These are phyloP conservation scores for Geranium brycei DNA, from an alignment of 345 rosid genomes.

Conservation along the genomic window DNA sequence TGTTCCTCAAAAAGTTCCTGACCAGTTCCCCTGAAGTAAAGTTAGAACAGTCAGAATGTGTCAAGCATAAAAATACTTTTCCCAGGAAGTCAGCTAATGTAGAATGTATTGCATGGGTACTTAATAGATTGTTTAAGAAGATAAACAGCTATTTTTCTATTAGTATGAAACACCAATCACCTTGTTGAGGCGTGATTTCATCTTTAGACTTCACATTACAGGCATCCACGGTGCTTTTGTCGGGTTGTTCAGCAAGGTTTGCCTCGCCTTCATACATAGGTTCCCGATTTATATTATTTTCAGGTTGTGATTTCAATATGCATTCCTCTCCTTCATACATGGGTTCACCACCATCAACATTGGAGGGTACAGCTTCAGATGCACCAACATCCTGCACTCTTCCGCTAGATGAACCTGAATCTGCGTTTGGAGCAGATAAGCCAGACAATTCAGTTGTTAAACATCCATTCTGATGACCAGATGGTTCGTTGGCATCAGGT, in stretches of 20 bases:
- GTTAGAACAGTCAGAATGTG: conserved; percentile 8
- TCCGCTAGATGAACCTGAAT: conserved; percentile 37
- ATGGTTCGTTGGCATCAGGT: conserved; percentile 20
- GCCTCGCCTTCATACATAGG: conserved; percentile 97
- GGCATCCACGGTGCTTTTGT: conserved; percentile 31
- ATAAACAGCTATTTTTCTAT: background rate
- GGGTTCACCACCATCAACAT: conserved; percentile 71
- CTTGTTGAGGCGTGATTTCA: conserved; percentile 64
- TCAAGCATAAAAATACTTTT: background rate
- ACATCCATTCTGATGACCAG: conserved; percentile 21
- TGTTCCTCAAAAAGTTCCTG: conserved; percentile 63
- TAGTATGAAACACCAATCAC: conserved; percentile 22
- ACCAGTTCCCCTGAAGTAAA: conserved; percentile 60
- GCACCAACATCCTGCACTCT: conserved; percentile 37
- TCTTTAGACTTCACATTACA: conserved; percentile 25
- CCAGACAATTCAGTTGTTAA: conserved; percentile 11
- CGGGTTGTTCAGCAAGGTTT: conserved; percentile 69
- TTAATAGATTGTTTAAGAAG: background rate
- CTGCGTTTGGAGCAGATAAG: conserved; percentile 23
- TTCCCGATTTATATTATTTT: conserved; percentile 47
- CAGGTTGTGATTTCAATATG: conserved; percentile 49
- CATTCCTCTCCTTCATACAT: conserved; percentile 97
- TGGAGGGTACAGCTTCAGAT: conserved; percentile 35
- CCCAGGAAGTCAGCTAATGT: background rate
- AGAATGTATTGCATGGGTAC: background rate